phyloP scores from a whole-genome alignment of 2,329 filamentous ascomycete species.

The Raffaelea deltoideospora region DNA sequence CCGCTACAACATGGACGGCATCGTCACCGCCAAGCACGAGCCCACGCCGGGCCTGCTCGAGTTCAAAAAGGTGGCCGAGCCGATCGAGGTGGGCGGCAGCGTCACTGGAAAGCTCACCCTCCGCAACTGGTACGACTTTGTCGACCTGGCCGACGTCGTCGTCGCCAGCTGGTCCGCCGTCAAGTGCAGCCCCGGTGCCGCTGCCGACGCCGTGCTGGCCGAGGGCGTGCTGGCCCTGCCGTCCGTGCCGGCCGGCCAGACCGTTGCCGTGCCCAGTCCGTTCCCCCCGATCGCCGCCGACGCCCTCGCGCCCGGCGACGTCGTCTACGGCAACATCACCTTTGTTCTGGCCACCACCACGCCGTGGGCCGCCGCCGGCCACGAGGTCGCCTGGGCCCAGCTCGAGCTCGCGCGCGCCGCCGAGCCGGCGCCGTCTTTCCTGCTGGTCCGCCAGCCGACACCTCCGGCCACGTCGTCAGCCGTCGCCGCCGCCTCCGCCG shows the following conservation, averaged over 20 bases:
- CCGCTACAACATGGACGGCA: constrained; percentile 37
- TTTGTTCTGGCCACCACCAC: constrained; percentile 28
- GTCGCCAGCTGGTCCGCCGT: no score
- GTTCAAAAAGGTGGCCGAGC: constrained; percentile 44
- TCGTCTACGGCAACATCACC: constrained; percentile 32
- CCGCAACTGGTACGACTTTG: constrained; percentile 39
- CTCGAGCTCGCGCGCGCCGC: constrained; percentile 17
- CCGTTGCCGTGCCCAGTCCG: constrained; percentile 11
- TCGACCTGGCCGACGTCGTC: no score
- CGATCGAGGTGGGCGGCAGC: constrained; percentile 24
- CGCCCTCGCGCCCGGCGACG: constrained; percentile 15
- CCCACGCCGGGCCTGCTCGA: constrained; percentile 36
- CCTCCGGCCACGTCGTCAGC: background rate
- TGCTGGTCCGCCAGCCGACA: background rate
- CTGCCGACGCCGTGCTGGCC: constrained; percentile 26
- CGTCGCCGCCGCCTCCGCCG: background rate
- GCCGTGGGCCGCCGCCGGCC: constrained; percentile 35
- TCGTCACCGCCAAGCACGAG: constrained; percentile 30
- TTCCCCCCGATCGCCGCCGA: background rate
- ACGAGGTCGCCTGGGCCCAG: constrained; percentile 36
- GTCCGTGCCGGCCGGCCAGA: constrained; percentile 18
- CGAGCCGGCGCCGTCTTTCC: no score
- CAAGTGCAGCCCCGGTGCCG: background rate
- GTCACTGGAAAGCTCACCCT: no score
- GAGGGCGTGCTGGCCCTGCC: no score